Evolutionary conservation across 495 filamentous ascomycete genomes (phyloP).

Genomic region (Symbiotaphrina buchneri): DNA sequence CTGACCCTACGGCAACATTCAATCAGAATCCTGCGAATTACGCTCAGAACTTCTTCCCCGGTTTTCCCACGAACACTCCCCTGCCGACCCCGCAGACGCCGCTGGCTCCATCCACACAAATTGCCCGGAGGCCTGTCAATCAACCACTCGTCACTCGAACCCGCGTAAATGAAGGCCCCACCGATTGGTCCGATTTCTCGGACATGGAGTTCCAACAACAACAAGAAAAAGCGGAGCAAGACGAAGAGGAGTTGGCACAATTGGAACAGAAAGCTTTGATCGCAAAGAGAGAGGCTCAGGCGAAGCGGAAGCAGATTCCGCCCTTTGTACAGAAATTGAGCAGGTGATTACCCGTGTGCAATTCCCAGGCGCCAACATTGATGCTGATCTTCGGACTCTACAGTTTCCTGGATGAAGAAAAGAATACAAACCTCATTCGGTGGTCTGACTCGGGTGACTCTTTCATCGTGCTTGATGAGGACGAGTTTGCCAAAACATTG

Average conservation of each 20-base stretch:
- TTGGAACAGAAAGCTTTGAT: conserved; percentile 50
- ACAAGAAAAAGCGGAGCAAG: conserved; percentile 6
- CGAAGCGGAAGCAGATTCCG: conserved; percentile 82
- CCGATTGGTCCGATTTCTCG: conserved; percentile 1
- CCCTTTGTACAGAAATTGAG: conserved; percentile 97
- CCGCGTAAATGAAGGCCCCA: conserved; percentile 10
- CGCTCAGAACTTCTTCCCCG: conserved; percentile 19
- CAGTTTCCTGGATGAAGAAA: conserved; percentile 81
- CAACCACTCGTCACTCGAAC: conserved; percentile 32
- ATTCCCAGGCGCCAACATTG: conserved; percentile 1
- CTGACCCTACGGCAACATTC: conserved; percentile 8
- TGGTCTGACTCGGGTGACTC: conserved; percentile 95
- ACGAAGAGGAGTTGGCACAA: conserved; percentile 48
- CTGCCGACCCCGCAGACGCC: conserved; percentile 16
- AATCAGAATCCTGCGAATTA: conserved; percentile 20
- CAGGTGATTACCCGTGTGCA: conserved; percentile 38
- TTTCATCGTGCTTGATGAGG: conserved; percentile 91
- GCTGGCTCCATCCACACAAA: conserved; percentile 30
- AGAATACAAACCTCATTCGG: conserved; percentile 84
- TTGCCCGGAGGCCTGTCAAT: conserved; percentile 40
- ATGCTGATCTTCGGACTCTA: not conserved
- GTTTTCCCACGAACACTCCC: conserved; percentile 5
- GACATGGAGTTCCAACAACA: not conserved
- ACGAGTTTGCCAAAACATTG: conserved; percentile 93
- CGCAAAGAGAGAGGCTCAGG: conserved; percentile 64